These are phyloP conservation scores for Ziziphus jujuba DNA, from an alignment of 306 rosid species.

Conservation along the genomic window DNA sequence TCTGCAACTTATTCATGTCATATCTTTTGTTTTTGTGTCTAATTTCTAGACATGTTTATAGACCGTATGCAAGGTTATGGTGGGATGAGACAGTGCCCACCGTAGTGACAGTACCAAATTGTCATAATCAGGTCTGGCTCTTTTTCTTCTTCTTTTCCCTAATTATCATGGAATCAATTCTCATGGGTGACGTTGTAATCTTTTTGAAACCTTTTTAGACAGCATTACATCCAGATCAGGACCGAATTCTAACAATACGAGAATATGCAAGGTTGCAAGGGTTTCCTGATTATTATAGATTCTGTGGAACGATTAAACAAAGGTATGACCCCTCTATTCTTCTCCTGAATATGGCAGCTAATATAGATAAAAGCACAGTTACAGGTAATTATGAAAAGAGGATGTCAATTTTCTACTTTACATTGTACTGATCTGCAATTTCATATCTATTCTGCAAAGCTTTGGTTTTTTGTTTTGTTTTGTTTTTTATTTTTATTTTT, in stretches of 20 bases:
- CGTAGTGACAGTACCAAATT: constrained; percentile 68
- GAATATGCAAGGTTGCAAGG: constrained; percentile 96
- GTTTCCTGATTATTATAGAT: constrained; percentile 77
- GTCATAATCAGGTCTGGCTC: constrained; percentile 63
- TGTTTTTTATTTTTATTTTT: too few species aligned
- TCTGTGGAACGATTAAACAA: constrained; percentile 66
- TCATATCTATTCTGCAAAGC: too few species aligned
- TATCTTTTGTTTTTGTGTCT: constrained; percentile 1
- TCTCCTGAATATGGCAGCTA: neutral
- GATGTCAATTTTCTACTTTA: neutral
- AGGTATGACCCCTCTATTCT: constrained; percentile 42
- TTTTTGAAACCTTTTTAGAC: constrained; percentile 42
- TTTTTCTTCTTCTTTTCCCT: constrained; percentile 10
- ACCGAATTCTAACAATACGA: constrained; percentile 64
- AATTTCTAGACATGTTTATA: constrained; percentile 16
- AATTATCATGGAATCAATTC: constrained; percentile 7
- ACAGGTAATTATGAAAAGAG: neutral
- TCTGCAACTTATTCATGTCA: constrained; percentile 9
- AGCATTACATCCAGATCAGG: constrained; percentile 78
- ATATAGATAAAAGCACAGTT: neutral
- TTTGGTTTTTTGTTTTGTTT: too few species aligned
- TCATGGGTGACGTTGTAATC: constrained; percentile 12
- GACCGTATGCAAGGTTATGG: constrained; percentile 91
- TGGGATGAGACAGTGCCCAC: constrained; percentile 97
- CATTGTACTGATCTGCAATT: too few species aligned